Base-by-base conservation (phyloP, 306 rosid species). In the Quercus robur region DNA sequence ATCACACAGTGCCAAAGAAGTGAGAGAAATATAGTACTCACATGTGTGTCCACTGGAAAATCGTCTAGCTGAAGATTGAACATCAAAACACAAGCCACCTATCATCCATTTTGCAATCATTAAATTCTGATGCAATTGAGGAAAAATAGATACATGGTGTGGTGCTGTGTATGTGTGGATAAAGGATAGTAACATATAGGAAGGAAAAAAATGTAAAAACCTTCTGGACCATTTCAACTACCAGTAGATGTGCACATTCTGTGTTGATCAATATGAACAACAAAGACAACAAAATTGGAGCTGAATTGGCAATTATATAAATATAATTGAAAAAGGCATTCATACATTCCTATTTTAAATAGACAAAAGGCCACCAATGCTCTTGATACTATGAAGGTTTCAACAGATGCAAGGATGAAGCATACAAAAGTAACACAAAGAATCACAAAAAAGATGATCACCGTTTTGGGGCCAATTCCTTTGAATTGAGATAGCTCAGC, bases 1-100 rank as follows among this genome's bases (percentile, higher is more conserved):
- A 44, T 56, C 15, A 21, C 66, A 44, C 38, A 54, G 54, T 51
- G 49, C 57, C 70, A 75, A 84, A 68, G 38, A 61, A 77, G 52
- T 31, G 18, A 62, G 26, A 80, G 46, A 78, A 76, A 58, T 67
- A 75, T 2, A 75, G 25, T 54, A 83, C 97, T 88, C 84, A 94
- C 99, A 38, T 95, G 97, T 25, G 99, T 95, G 86, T 91, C 99
- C 66, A 93, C 99, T 3, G 97, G 98, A 88, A 95, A 90, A 86
- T 95, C 97, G 69, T 95, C 98, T 77, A 73, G 94, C 89, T 89
- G 96, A 75, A 95, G 98, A 85, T 86, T 86, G 80, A 88, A 84
- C 91, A 86, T 85, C 84, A 86, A 77, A 66, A 88, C 88, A 72
- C 89, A 86, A 61, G 89, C 78, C 30, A 84, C 86, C 91, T 88